A percentile compares a stretch with the other conserved stretches of the same genome.
Evolutionary conservation across 2,329 filamentous ascomycete species (phyloP).

Genomic region (Gnomoniopsis sp.): DNA sequence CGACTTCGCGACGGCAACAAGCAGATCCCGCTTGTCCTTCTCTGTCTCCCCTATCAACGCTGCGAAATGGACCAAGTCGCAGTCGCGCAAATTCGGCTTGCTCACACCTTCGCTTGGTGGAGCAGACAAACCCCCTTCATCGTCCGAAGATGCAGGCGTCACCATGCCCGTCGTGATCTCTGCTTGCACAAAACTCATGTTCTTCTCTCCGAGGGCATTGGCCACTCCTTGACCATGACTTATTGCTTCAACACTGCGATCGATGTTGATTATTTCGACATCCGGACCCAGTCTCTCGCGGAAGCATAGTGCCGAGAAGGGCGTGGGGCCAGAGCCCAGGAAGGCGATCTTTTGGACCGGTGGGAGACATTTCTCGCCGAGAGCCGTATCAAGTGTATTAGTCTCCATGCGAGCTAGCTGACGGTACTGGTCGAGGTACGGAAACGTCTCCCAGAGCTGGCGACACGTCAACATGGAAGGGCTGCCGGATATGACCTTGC

Average conservation of each 20-base stretch:
- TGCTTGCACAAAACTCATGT: constrained; percentile 6
- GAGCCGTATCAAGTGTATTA: constrained; percentile 5
- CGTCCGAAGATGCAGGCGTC: background rate
- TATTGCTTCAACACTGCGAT: constrained; percentile 8
- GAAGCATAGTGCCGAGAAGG: constrained; percentile 10
- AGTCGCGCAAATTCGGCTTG: background rate
- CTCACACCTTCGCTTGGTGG: background rate
- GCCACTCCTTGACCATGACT: constrained; percentile 5
- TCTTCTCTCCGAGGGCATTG: background rate
- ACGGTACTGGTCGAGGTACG: constrained; percentile 10
- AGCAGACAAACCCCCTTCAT: background rate
- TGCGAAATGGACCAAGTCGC: constrained; percentile 8
- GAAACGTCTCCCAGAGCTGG: constrained; percentile 6
- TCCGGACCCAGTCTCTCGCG: constrained; percentile 3
- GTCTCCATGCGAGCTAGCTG: constrained; percentile 9
- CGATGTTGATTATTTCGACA: constrained; percentile 11
- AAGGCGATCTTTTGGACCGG: constrained; percentile 9
- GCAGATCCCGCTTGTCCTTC: constrained; percentile 7
- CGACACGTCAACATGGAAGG: background rate
- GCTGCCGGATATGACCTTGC: constrained; percentile 5
- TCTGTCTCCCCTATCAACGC: constrained; percentile 11
- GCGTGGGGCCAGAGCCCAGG: constrained; percentile 4
- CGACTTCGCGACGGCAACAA: constrained; percentile 4
- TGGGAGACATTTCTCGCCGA: constrained; percentile 3
- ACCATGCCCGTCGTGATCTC: background rate